These are phyloP conservation scores for Trypanosoma conorhini DNA, from an alignment of 208 protist species.

Conservation along the genomic window DNA sequence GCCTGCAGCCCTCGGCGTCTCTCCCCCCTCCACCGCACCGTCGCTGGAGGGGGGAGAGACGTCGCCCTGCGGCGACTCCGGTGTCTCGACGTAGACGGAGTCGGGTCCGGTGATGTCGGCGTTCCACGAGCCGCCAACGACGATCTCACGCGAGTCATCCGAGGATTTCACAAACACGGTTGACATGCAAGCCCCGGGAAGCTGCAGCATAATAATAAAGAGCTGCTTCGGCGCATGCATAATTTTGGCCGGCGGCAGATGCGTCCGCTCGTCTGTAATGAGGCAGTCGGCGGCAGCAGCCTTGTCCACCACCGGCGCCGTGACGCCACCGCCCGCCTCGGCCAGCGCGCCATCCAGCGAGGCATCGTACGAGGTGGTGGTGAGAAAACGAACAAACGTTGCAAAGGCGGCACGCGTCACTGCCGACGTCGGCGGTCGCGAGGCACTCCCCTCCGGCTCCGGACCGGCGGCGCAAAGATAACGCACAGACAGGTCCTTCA, in stretches of 20 bases:
- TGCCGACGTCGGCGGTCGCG: neutral
- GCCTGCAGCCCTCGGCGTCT: neutral
- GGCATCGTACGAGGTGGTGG: constrained; percentile 4
- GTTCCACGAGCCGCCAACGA: constrained; percentile 24
- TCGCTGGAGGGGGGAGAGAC: neutral
- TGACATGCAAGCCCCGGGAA: constrained; percentile 16
- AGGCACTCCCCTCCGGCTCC: neutral
- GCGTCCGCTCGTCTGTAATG: neutral
- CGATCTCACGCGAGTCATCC: constrained; percentile 15
- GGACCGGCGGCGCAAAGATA: neutral
- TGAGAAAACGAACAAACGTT: constrained; percentile 21
- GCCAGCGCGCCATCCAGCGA: neutral
- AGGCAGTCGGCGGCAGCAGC: neutral
- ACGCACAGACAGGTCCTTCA: constrained; percentile 19
- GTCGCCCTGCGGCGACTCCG: neutral
- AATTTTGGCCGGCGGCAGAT: constrained; percentile 22
- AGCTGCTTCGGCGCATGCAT: constrained; percentile 12
- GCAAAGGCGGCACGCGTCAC: constrained; percentile 17
- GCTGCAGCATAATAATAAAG: constrained; percentile 31
- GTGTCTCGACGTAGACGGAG: neutral
- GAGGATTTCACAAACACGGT: constrained; percentile 15
- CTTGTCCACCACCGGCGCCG: no score
- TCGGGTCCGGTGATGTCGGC: neutral
- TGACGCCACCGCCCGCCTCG: neutral
- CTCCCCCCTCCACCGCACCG: neutral